Percentiles rank a stretch among this genome's conserved stretches.
These are phyloP conservation scores for Cladosporium sp. DNA, from an alignment of 2,329 filamentous ascomycete genomes.

Conservation along the genomic window DNA sequence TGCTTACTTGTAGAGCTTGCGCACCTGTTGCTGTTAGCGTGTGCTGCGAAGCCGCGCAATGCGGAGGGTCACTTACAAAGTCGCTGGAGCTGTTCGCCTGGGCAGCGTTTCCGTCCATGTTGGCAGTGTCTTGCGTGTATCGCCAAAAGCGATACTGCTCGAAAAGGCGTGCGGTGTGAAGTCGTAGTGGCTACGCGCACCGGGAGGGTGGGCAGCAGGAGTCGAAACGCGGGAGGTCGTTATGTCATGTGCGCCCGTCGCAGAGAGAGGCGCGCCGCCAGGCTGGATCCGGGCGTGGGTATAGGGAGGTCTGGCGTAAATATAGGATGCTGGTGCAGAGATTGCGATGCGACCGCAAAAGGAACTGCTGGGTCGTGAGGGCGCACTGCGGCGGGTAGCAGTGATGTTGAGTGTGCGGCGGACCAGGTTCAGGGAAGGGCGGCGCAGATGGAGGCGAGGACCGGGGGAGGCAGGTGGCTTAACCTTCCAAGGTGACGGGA, in stretches of 20 bases:
- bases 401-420: slow-evolving; percentile 5
- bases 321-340: slow-evolving; percentile 4
- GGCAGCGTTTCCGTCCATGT: slow-evolving; percentile 43
- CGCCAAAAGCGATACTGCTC: neutral
- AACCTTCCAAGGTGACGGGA: neutral
- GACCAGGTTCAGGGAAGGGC: slow-evolving; percentile 5
- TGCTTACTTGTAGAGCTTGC: slow-evolving; percentile 93
- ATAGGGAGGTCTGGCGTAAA: neutral
- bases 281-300: neutral
- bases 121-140: slow-evolving; percentile 12
- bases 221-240: slow-evolving; percentile 4
- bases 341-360: neutral
- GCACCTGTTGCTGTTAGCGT: slow-evolving; percentile 60
- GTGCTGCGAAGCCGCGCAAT: neutral
- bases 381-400: slow-evolving; percentile 9
- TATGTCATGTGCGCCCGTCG: slow-evolving; percentile 19
- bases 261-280: slow-evolving; percentile 7
- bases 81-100: slow-evolving; percentile 82
- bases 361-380: neutral
- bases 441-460: neutral
- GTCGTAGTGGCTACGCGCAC: slow-evolving; percentile 14
- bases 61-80: slow-evolving; percentile 65
- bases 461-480: neutral
- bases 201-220: slow-evolving; percentile 12
- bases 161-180: slow-evolving; percentile 6